phyloP scores from a whole-genome alignment of 257 asterid genomes.

The Nicotiana noctiflora region DNA sequence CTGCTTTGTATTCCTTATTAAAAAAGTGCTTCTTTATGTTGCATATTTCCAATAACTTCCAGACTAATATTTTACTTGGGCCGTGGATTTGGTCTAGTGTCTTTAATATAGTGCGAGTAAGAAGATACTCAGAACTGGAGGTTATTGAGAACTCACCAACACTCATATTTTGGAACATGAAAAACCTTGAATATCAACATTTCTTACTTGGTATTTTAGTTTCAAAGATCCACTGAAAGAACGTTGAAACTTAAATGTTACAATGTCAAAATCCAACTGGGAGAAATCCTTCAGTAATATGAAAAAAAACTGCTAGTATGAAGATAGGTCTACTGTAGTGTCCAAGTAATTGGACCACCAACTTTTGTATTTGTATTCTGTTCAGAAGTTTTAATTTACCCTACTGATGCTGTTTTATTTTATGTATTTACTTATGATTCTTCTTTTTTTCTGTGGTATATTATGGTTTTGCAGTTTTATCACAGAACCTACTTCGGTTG shows the following conservation, averaged over 20 bases:
- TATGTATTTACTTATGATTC: background rate
- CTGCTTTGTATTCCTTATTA: too few species aligned
- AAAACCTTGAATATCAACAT: too few species aligned
- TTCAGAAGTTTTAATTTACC: background rate
- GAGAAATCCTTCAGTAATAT: background rate
- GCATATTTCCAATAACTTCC: too few species aligned
- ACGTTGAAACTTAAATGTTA: background rate
- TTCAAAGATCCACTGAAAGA: background rate
- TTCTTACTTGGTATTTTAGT: background rate
- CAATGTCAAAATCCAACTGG: background rate
- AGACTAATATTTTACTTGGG: too few species aligned
- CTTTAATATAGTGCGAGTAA: too few species aligned
- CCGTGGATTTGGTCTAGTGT: too few species aligned
- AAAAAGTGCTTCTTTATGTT: too few species aligned
- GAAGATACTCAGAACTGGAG: too few species aligned
- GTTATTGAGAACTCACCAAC: too few species aligned
- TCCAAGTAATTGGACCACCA: background rate
- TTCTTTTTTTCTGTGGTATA: background rate
- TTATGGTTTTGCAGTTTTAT: conserved; percentile 47
- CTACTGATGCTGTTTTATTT: background rate
- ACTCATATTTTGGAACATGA: too few species aligned
- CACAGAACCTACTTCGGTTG: conserved; percentile 53
- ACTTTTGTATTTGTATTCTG: background rate
- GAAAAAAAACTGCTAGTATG: background rate
- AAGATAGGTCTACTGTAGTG: background rate